Base-by-base conservation (phyloP, 2,329 filamentous ascomycete species). In the Alternaria sp. region DNA sequence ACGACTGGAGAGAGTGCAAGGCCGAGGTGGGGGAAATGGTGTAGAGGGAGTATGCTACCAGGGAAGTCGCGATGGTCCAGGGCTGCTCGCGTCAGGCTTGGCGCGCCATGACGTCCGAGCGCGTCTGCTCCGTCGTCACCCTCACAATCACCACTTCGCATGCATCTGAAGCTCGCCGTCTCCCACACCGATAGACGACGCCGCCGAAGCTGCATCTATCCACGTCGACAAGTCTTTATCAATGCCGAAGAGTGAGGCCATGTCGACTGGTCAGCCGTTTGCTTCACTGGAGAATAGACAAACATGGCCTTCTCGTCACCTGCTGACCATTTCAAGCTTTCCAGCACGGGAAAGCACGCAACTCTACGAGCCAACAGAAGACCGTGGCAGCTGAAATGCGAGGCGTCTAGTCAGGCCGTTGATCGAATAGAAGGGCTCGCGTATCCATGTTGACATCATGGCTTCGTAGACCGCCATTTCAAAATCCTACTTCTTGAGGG, bases 391-490 rank as follows among this genome's bases (percentile, higher is more conserved):
- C 49, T 46, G 34, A 13, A 23, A 4, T 28, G 24, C 51, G 28
- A 49, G 36, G 26, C 26, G 23, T 37, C 44, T 33, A 37, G 31
- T 29, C 48, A 28, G 26, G 17, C 24, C 33, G 36, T 17, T 26
- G 36, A 46, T 51, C 56, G 13, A 40, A 55, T 21, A 3, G 13
- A 13, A 51, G 11, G 14, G 17, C 33, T 57, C 51, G 51, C 56
- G 56, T 53, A 51, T 50, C 56, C 48, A 60, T 45, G 42, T 48
- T 49, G 41, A 54, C 54, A 60, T 58, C 53, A 58, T 58, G 56
- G 55, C 58, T 53, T 39, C 44, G 60, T 68, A 72, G 68, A 73
- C 70, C 69, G 69, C 71, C 62, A 67, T 72, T 72, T 72, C 41
- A 57, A 58, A 49, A 62, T 34, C 41, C 55, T 63, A 57, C 50